Base-by-base conservation (phyloP, 164 flowering plant genomes). In the Vitis rupestris region DNA sequence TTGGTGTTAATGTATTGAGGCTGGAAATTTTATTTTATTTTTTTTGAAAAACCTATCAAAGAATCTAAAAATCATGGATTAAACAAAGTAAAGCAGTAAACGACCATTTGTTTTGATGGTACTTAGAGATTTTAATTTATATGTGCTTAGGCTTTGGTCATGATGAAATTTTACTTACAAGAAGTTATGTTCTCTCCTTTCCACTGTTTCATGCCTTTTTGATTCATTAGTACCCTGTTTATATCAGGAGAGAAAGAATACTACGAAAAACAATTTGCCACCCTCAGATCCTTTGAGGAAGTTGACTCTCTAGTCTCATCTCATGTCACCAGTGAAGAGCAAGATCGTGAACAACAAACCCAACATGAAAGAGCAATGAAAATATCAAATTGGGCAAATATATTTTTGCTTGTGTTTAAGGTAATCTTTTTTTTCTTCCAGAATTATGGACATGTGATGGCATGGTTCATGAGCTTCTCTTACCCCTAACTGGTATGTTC, bases 281-380 rank as follows among this genome's bases (percentile, higher is more conserved):
- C 91, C 50, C 66, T 89, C 49, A 81, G 75, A 64, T 89, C 92
- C 0, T 89, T 89, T 64, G 88, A 87, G 75, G 92, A 87, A 67
- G 91, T 86, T 50, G 94, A 87, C 50, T 58, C 80, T 31, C 57
- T 82, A 57, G 79, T 50, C 17, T 11, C 60, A 48, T 54, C 79
- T 15, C 60, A 64, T 63, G 74, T 50, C 10, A 64, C 66, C 10
- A 70, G 68, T 65, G 90, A 77, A n/a, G 83, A 79, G 47, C 68
- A 78, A 10, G 80, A 70, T 16, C 27, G 17, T 10, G 73, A 64
- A 69, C 83, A 84, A 77, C 83, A 85, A 79, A 76, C 72, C 5
- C 85, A 83, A 56, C 85, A 86, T 7, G 94, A 89, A 72, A 79
- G 80, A 77, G 91, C 94, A 9, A 87, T 89, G 86, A 85, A 69